phyloP scores from a whole-genome alignment of 768 basidiomycete species.

The Exsudoporus frostii region DNA sequence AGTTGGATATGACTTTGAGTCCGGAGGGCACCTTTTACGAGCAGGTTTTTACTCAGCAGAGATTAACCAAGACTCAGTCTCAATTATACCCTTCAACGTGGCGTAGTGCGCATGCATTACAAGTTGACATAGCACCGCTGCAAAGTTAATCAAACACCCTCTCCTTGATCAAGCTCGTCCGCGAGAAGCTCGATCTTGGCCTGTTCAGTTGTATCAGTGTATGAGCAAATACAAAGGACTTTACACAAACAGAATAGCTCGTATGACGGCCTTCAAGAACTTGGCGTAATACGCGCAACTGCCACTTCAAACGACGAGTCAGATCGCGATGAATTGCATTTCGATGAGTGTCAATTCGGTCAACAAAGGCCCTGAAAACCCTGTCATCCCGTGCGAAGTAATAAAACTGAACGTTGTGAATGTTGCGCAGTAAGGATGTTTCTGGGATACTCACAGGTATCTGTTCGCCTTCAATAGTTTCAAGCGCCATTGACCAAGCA shows the following conservation, averaged over 20 bases:
- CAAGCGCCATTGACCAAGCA: slow-evolving; percentile 68
- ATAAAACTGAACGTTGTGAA: slow-evolving; percentile 48
- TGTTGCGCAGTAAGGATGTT: neutral
- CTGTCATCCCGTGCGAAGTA: slow-evolving; percentile 94
- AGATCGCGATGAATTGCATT: slow-evolving; percentile 45
- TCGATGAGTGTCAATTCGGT: slow-evolving; percentile 39
- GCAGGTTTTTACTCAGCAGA: slow-evolving; percentile 35
- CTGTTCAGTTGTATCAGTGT: slow-evolving; percentile 30
- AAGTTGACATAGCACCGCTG: neutral
- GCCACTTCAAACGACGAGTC: slow-evolving; percentile 63
- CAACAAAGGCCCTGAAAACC: slow-evolving; percentile 65
- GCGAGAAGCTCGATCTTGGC: slow-evolving; percentile 62
- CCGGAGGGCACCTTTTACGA: slow-evolving; percentile 77
- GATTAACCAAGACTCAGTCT: neutral
- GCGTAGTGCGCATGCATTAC: neutral
- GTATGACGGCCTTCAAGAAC: slow-evolving; percentile 64
- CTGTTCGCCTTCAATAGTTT: slow-evolving; percentile 54
- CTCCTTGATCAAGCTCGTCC: slow-evolving; percentile 62
- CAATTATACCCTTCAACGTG: neutral
- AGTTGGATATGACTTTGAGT: slow-evolving; percentile 53
- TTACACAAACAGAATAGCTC: slow-evolving; percentile 57
- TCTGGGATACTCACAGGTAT: slow-evolving; percentile 61
- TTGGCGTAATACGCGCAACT: slow-evolving; percentile 59
- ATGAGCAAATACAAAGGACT: neutral
- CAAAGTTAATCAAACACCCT: slow-evolving; percentile 39